These are phyloP conservation scores for Chaetomidium leptoderma DNA, from an alignment of 495 filamentous ascomycete genomes.

Conservation along the genomic window DNA sequence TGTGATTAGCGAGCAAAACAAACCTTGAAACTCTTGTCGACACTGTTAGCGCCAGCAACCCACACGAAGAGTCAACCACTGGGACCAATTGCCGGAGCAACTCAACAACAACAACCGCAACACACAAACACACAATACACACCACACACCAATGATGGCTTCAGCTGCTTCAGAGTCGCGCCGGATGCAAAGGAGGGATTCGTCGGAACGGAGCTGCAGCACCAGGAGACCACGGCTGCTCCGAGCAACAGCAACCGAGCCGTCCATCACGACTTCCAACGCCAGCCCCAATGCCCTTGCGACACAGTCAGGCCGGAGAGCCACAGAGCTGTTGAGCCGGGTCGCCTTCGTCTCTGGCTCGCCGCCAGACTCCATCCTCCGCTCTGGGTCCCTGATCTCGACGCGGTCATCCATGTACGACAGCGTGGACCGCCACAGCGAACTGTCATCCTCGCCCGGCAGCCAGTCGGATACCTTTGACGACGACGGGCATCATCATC, in stretches of 20 bases:
- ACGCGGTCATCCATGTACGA: conserved; percentile 37
- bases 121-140: conserved; percentile 14
- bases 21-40: background rate
- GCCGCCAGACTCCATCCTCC: conserved; percentile 31
- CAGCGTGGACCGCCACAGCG: conserved; percentile 25
- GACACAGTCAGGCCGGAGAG: conserved; percentile 43
- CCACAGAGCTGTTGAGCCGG: conserved; percentile 49
- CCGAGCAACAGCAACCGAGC: conserved; percentile 49
- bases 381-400: conserved; percentile 35
- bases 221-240: conserved; percentile 47
- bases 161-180: conserved; percentile 26
- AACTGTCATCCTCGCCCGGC: conserved; percentile 31
- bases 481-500: conserved; percentile 24
- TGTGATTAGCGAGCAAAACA: conserved; percentile 3
- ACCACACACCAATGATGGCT: conserved; percentile 29
- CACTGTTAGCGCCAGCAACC: conserved; percentile 1
- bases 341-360: conserved; percentile 46
- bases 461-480: conserved; percentile 30
- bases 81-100: too few relatives aligned
- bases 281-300: conserved; percentile 47
- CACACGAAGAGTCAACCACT: conserved; percentile 1
- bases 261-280: conserved; percentile 53
- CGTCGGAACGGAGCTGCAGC: conserved; percentile 31
- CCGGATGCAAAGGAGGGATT: conserved; percentile 36
- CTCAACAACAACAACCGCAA: too few relatives aligned